Conservation (phyloP, 2,329 filamentous ascomycete genomes). For the Beauveria varroae region DNA sequence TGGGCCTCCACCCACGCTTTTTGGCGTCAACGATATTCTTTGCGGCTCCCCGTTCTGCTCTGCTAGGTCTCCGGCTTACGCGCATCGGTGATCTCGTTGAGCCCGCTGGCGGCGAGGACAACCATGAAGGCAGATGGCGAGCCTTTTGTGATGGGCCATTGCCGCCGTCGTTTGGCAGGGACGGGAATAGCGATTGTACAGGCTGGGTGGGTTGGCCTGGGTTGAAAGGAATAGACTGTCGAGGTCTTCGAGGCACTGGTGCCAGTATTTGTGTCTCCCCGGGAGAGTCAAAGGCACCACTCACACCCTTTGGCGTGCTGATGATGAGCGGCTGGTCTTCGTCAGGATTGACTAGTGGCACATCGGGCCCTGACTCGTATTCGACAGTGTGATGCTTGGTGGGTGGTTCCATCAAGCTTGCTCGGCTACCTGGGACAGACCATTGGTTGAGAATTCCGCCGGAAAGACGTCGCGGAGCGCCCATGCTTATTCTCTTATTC, state of each 20-base stretch:
- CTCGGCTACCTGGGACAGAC: slow-evolving; percentile 31
- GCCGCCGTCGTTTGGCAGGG: neutral
- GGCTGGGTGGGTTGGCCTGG: slow-evolving; percentile 14
- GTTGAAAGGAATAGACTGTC: slow-evolving; percentile 18
- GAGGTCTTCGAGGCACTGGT: slow-evolving; percentile 45
- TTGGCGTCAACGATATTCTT: slow-evolving; percentile 57
- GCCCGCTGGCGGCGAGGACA: slow-evolving; percentile 27
- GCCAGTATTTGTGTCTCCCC: slow-evolving; percentile 42
- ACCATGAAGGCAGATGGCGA: slow-evolving; percentile 25
- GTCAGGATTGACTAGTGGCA: slow-evolving; percentile 13
- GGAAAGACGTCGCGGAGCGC: slow-evolving; percentile 34
- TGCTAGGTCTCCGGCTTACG: slow-evolving; percentile 42
- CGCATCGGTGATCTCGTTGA: slow-evolving; percentile 32
- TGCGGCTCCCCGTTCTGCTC: slow-evolving; percentile 52
- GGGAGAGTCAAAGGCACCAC: slow-evolving; percentile 44
- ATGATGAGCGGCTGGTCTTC: slow-evolving; percentile 52
- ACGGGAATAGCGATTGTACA: slow-evolving; percentile 10
- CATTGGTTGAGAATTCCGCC: slow-evolving; percentile 34
- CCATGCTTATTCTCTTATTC: slow-evolving; percentile 30
- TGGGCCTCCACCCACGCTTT: slow-evolving; percentile 46
- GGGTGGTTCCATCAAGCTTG: slow-evolving; percentile 15
- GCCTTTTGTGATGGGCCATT: slow-evolving; percentile 7
- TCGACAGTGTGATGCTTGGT: slow-evolving; percentile 6
- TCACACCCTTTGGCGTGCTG: slow-evolving; percentile 49
- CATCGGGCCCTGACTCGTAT: neutral